Evolutionary conservation across 202 grass and related monocot genomes (phyloP).

Genomic region (Saccharum hybrid): DNA sequence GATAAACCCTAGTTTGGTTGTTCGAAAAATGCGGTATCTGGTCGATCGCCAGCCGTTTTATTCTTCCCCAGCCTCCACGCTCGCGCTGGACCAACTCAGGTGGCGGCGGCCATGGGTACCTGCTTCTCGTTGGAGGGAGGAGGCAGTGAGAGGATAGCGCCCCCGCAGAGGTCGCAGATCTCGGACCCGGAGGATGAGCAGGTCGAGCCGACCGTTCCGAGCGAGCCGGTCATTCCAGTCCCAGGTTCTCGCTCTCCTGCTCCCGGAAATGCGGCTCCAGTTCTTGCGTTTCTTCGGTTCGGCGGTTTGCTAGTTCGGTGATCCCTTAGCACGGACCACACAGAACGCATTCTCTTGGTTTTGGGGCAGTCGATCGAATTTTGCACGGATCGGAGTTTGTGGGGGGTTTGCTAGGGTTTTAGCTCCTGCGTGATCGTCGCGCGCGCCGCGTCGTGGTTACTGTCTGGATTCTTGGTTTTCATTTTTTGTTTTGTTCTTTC

Average conservation of each 20-base stretch:
- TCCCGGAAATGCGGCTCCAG: not conserved
- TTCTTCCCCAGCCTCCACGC: not conserved
- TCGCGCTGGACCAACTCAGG: not conserved
- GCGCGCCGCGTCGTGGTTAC: too few relatives aligned
- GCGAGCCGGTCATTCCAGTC: not conserved
- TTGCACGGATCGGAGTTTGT: not conserved
- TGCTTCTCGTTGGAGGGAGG: conserved; percentile 42
- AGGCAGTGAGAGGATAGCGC: conserved; percentile 1
- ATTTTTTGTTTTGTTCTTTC: not conserved
- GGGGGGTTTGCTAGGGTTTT: conserved; percentile 23
- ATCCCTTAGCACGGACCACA: not conserved
- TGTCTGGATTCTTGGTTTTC: not conserved
- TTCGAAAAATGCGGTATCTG: not conserved
- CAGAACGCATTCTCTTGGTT: not conserved
- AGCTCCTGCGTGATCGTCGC: not conserved
- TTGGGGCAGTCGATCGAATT: conserved; percentile 31
- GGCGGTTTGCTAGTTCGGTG: not conserved
- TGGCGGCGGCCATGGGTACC: conserved; percentile 45
- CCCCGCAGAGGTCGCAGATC: conserved; percentile 39
- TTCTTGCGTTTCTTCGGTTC: conserved; percentile 15
- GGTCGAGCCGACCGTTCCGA: not conserved
- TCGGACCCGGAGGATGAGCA: not conserved
- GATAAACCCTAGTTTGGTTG: not conserved
- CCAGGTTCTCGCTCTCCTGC: conserved; percentile 18
- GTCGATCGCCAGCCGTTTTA: not conserved